Evolutionary conservation across 805 yeast species (phyloP).

Genomic region (Starmera caribaea): DNA sequence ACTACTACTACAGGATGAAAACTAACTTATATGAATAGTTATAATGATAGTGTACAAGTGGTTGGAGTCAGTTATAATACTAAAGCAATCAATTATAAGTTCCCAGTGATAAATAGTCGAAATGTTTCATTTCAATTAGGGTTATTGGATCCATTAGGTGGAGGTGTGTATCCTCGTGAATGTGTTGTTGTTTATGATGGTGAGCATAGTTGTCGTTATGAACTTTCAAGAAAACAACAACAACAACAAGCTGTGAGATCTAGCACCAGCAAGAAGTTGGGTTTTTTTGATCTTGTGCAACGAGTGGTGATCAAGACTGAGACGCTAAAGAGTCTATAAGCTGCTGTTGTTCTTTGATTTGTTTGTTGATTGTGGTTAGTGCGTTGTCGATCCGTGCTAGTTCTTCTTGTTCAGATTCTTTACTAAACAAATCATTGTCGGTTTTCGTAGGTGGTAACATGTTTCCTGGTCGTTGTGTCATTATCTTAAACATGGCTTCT

Average conservation of each 20-base stretch:
- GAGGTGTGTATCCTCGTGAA: constrained; percentile 2
- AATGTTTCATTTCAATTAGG: neutral
- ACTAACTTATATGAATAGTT: too few relatives aligned
- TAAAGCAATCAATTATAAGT: neutral
- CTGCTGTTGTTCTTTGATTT: constrained; percentile 22
- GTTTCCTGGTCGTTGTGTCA: constrained; percentile 61
- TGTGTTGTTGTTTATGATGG: neutral
- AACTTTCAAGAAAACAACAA: too few relatives aligned
- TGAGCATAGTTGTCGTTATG: too few relatives aligned
- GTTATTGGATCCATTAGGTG: constrained; percentile 1
- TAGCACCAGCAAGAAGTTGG: too few relatives aligned
- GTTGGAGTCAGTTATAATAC: neutral
- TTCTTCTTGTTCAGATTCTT: constrained; percentile 57
- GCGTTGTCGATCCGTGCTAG: constrained; percentile 43
- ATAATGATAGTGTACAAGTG: neutral
- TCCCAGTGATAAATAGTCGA: neutral
- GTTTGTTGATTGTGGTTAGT: constrained; percentile 31
- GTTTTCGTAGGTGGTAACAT: constrained; percentile 33
- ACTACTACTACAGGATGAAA: too few relatives aligned
- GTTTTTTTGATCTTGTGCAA: too few relatives aligned
- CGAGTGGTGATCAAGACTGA: too few relatives aligned
- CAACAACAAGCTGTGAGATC: too few relatives aligned
- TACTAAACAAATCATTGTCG: constrained; percentile 27
- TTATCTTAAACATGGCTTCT: constrained; percentile 70
- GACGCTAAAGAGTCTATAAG: too few relatives aligned